Evolutionary conservation across 352 stramenopile species (phyloP), one percentile per base, ranked within the genome.

Genomic region (Globisporangium cystogenes): DNA sequence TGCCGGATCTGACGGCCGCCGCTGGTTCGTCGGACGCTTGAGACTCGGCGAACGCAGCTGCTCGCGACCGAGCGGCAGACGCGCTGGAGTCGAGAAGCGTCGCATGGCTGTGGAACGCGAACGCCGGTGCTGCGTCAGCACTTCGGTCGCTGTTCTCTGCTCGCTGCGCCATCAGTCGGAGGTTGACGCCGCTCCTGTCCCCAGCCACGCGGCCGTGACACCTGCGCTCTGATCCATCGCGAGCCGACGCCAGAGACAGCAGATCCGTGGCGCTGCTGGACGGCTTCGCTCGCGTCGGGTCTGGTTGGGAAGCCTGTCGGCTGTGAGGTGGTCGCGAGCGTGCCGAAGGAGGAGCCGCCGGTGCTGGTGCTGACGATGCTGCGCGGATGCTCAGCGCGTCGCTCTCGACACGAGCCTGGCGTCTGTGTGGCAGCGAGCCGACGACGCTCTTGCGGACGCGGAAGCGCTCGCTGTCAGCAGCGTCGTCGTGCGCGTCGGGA

Each of bases 401-500:
- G 12, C 33, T 18, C 14, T 39, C 33, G 14, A 3, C 33, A 7
- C 6, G 11, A 18, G 33, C 33, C 33, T 39, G 14, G 3, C 33
- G 33, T 27, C 39, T 60, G 44, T 36, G 46, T 4, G 48, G 36
- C 0, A 53, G 52, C 15, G 59, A 23, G 4, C 31, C 23, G 4
- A 40, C 44, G 1, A 27, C 16, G 2, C 37, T 48, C 43, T 59
- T 60, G n/a, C 56, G 48, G 0, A 65, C 53, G 5, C 60, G 52
- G 15, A 60, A 60, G 16, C 43, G 62, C 7, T 40, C 31, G 8
- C 16, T 1, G 18, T 53, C 43, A 3, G 6, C 11, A 12, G 39
- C 8, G 39, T 35, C 43, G 3, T 7, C 31, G 16, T 51, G n/a
- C n/a, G n/a, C 23, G 11, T 54, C 50, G 0, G 50, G 43, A 3